A percentile compares a stretch with the other conserved stretches of the same genome.
Evolutionary conservation across 305 asterid genomes (phyloP).

Genomic region (Fraxinus angustifolia): DNA sequence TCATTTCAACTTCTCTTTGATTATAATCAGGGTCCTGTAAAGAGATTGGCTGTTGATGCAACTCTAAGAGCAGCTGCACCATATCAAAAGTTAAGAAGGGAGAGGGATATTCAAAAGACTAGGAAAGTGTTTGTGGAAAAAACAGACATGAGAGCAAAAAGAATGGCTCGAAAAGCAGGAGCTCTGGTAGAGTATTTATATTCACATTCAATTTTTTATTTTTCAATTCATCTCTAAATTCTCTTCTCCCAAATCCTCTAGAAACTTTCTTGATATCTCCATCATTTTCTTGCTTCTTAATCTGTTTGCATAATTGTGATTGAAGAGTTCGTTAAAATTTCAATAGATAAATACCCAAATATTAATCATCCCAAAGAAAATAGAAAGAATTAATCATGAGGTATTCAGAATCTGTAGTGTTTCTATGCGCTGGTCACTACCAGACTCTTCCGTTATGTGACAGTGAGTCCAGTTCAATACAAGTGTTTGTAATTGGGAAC

Average conservation of each 20-base stretch:
- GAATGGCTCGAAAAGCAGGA: slow-evolving; percentile 99
- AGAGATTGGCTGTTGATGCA: slow-evolving; percentile 98
- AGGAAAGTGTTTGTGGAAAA: slow-evolving; percentile 90
- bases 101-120: slow-evolving; percentile 63
- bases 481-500: background rate
- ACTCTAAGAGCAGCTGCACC: slow-evolving; percentile 99
- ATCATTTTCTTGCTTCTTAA: background rate
- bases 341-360: background rate
- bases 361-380: background rate
- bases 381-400: background rate
- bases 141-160: slow-evolving; percentile 95
- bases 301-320: background rate
- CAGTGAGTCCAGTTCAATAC: background rate
- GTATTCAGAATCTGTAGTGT: background rate
- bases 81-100: slow-evolving; percentile 92
- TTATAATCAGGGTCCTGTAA: slow-evolving; percentile 83
- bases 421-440: background rate
- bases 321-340: background rate
- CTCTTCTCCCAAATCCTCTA: slow-evolving; percentile 13
- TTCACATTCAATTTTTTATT: slow-evolving; percentile 7
- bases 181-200: slow-evolving; percentile 69
- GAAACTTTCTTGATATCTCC: background rate
- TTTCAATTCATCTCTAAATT: slow-evolving; percentile 16
- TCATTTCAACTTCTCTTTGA: slow-evolving; percentile 25
- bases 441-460: background rate